phyloP scores from a whole-genome alignment of 257 asterid species.

The Cordia subcordata region DNA sequence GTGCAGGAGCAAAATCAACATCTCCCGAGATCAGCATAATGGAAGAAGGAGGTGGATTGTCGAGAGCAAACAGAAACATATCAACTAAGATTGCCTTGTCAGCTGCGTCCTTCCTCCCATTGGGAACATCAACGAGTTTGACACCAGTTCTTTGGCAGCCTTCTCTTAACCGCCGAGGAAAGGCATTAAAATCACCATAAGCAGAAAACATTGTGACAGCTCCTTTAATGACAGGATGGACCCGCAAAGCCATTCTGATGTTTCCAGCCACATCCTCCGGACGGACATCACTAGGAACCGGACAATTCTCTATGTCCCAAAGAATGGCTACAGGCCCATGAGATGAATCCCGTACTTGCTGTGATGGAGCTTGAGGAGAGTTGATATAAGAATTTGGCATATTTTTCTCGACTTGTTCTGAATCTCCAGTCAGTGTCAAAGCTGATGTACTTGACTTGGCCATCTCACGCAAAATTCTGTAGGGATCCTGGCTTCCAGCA shows the following conservation, averaged over 20 bases:
- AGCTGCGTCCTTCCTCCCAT: constrained; percentile 91
- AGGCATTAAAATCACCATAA: constrained; percentile 75
- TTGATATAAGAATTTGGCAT: constrained; percentile 25
- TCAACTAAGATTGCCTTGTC: constrained; percentile 93
- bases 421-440: constrained; percentile 26
- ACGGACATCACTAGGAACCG: constrained; percentile 78
- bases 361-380: constrained; percentile 21
- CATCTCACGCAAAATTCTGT: constrained; percentile 24
- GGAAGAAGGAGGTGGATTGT: constrained; percentile 84
- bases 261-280: constrained; percentile 90
- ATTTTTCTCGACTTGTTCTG: constrained; percentile 27
- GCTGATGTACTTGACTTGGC: constrained; percentile 32
- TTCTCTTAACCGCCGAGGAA: constrained; percentile 81
- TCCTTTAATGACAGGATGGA: constrained; percentile 70
- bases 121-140: constrained; percentile 83
- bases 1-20: constrained; percentile 94
- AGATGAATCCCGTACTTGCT: constrained; percentile 26
- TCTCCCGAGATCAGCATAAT: constrained; percentile 95
- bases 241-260: constrained; percentile 73
- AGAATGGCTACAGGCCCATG: constrained; percentile 72
- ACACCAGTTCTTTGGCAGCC: constrained; percentile 98
- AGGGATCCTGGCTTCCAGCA: constrained; percentile 22
- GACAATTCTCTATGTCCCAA: constrained; percentile 99
- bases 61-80: constrained; percentile 95
- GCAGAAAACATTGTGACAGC: constrained; percentile 81